Percentiles rank a stretch among this genome's conserved stretches.
These are phyloP conservation scores for Pilatotrama ljubarskyi DNA, from an alignment of 768 basidiomycete species.

Conservation along the genomic window DNA sequence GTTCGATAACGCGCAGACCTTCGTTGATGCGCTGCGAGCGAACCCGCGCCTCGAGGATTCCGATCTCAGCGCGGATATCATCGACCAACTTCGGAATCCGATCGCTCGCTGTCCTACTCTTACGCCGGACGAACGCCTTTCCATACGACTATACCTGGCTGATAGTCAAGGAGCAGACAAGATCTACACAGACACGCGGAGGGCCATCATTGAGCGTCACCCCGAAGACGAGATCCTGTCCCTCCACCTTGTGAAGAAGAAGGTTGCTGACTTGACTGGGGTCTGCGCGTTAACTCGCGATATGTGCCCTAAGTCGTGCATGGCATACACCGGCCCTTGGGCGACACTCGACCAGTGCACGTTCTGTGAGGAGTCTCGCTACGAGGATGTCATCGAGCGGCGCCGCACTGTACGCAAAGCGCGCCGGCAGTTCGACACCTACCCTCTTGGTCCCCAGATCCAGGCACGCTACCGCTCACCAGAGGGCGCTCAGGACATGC, in stretches of 20 bases:
- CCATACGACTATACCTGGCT: background rate
- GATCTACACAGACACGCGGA: background rate
- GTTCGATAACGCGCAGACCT: background rate
- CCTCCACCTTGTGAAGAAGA: background rate
- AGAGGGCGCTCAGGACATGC: background rate
- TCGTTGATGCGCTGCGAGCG: background rate
- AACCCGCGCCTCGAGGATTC: background rate
- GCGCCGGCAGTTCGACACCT: conserved; percentile 36
- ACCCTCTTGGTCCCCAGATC: conserved; percentile 44
- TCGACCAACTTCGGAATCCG: background rate
- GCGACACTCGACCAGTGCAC: conserved; percentile 31
- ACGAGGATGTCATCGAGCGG: conserved; percentile 16
- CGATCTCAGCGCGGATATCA: background rate
- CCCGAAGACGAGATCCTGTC: background rate
- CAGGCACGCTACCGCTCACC: conserved; percentile 36
- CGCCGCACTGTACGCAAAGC: conserved; percentile 2
- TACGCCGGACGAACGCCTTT: background rate
- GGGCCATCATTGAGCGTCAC: background rate
- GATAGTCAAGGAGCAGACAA: background rate
- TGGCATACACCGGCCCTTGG: conserved; percentile 42
- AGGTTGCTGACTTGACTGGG: conserved; percentile 25
- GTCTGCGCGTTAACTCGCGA: conserved; percentile 31
- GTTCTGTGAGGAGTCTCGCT: conserved; percentile 33
- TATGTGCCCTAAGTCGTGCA: conserved; percentile 46
- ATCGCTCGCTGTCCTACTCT: background rate